These are phyloP conservation scores for Hymenoscyphus repandus DNA, from an alignment of 2,329 filamentous ascomycete genomes.

Conservation along the genomic window DNA sequence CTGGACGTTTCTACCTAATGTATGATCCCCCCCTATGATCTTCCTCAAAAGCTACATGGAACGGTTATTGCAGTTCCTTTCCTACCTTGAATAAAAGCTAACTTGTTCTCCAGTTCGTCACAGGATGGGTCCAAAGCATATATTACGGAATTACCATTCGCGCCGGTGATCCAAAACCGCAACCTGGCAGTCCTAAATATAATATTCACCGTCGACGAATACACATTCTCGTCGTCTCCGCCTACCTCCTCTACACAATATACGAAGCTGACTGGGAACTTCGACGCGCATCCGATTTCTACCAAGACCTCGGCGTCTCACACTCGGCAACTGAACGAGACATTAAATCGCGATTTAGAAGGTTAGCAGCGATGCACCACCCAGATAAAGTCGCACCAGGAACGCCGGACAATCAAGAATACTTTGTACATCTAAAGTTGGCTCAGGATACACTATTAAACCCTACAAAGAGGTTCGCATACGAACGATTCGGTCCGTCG, in stretches of 20 bases:
- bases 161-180: slow-evolving; percentile 77
- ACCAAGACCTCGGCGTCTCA: slow-evolving; percentile 68
- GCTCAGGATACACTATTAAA: slow-evolving; percentile 80
- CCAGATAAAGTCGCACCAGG: slow-evolving; percentile 65
- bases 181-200: slow-evolving; percentile 62
- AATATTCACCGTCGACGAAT: slow-evolving; percentile 74
- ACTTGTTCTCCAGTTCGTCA: slow-evolving; percentile 56
- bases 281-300: slow-evolving; percentile 68
- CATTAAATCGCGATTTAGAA: slow-evolving; percentile 80
- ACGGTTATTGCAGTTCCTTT: not conserved
- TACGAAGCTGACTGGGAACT: slow-evolving; percentile 87
- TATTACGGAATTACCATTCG: slow-evolving; percentile 88
- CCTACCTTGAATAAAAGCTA: slow-evolving; percentile 1
- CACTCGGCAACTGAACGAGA: slow-evolving; percentile 65
- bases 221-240: slow-evolving; percentile 73
- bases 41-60: too few species aligned
- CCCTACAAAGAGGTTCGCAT: slow-evolving; percentile 73
- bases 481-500: slow-evolving; percentile 80
- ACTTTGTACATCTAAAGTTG: slow-evolving; percentile 78
- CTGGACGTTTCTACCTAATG: slow-evolving; percentile 58
- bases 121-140: slow-evolving; percentile 69
- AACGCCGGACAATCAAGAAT: slow-evolving; percentile 34
- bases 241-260: slow-evolving; percentile 86
- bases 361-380: slow-evolving; percentile 66
- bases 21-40: slow-evolving; percentile 32